A percentile compares a stretch with the other conserved stretches of the same genome.
Conservation (phyloP, 2,329 filamentous ascomycete genomes). For the Colletotrichum tabaci region DNA sequence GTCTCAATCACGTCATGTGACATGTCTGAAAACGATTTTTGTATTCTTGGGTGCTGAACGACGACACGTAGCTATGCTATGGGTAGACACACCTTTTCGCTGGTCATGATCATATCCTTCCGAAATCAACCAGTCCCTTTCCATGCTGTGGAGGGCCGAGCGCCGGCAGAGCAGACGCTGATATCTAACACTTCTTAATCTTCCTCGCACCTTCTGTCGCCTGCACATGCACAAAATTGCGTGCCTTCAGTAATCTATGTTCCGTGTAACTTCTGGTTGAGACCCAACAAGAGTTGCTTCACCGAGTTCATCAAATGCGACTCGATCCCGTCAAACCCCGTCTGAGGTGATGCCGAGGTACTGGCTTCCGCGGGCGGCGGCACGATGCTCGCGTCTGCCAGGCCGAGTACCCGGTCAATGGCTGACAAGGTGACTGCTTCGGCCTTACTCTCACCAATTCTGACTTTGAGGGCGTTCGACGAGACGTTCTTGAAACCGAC, state of each 20-base stretch:
- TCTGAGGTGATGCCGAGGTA: conserved; percentile 27
- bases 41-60: conserved; percentile 23
- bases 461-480: conserved; percentile 57
- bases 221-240: background rate
- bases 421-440: conserved; percentile 65
- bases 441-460: conserved; percentile 58
- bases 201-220: background rate
- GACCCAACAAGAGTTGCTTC: conserved; percentile 55
- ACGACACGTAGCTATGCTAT: conserved; percentile 32
- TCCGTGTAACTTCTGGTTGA: conserved; percentile 55
- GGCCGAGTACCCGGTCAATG: conserved; percentile 65
- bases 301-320: conserved; percentile 59
- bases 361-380: conserved; percentile 46
- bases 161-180: conserved; percentile 5
- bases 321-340: conserved; percentile 57
- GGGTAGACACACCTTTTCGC: conserved; percentile 30
- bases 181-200: conserved; percentile 2
- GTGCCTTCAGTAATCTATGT: conserved; percentile 1
- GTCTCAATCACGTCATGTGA: background rate
- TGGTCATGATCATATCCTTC: conserved; percentile 40
- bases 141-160: background rate
- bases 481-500: conserved; percentile 63
- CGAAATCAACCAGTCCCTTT: conserved; percentile 4
- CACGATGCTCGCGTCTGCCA: conserved; percentile 61
- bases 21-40: conserved; percentile 26